phyloP scores from a whole-genome alignment of 495 filamentous ascomycete genomes.

The Paragyromitra xinjiangensis region DNA sequence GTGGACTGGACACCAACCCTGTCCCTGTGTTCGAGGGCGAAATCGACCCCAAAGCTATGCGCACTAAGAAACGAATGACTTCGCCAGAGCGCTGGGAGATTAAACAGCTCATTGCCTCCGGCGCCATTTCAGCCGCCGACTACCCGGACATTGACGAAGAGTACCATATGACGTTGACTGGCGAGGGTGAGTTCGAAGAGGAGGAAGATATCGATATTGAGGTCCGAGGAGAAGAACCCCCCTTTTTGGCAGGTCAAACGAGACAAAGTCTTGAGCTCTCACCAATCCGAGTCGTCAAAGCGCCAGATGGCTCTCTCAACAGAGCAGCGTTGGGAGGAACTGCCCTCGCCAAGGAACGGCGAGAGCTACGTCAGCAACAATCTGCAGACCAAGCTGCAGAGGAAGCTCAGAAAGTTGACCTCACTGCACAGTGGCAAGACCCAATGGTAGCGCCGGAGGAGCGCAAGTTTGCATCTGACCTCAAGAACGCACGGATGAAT shows the following conservation, averaged over 20 bases:
- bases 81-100: conserved; percentile 98
- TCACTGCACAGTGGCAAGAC: conserved; percentile 94
- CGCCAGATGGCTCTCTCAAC: conserved; percentile 94
- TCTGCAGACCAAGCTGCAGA: conserved; percentile 82
- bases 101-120: conserved; percentile 92
- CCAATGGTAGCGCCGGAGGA: conserved; percentile 88
- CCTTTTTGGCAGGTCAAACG: conserved; percentile 94
- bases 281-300: conserved; percentile 95
- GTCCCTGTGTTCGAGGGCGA: conserved; percentile 74
- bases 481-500: conserved; percentile 65
- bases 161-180: conserved; percentile 84
- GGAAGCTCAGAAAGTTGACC: conserved; percentile 79
- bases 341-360: conserved; percentile 85
- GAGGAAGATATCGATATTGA: conserved; percentile 99
- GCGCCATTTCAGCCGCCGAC: conserved; percentile 85
- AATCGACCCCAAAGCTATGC: conserved; percentile 65
- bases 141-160: conserved; percentile 96
- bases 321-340: conserved; percentile 94
- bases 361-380: conserved; percentile 88
- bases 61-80: conserved; percentile 86
- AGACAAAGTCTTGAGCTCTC: conserved; percentile 94
- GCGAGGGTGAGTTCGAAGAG: conserved; percentile 87
- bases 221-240: conserved; percentile 93
- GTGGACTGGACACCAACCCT: conserved; percentile 64
- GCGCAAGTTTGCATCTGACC: conserved; percentile 84